These are phyloP conservation scores for Gardenia jasminoides DNA, from an alignment of 257 asterid genomes.

Conservation along the genomic window DNA sequence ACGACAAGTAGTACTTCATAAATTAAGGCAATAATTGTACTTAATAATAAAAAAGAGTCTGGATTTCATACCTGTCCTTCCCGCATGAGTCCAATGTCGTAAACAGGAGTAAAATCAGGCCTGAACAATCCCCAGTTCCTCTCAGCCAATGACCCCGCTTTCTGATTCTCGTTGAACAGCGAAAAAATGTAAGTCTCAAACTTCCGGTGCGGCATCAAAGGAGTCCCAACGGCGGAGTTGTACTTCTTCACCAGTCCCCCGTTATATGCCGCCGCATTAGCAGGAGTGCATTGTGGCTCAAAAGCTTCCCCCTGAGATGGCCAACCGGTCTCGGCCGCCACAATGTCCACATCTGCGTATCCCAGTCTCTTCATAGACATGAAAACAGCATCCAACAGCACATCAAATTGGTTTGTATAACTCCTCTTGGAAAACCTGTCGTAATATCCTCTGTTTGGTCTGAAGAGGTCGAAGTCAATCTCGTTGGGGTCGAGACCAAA, in stretches of 20 bases:
- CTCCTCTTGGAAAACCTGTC: conserved; percentile 40
- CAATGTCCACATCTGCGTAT: conserved; percentile 65
- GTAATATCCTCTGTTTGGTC: conserved; percentile 28
- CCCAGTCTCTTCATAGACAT: conserved; percentile 71
- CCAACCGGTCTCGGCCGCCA: conserved; percentile 93
- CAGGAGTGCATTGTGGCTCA: conserved; percentile 65
- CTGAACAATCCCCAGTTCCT: conserved; percentile 78
- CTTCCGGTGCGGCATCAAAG: conserved; percentile 65
- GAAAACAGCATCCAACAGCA: conserved; percentile 65
- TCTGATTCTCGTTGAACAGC: conserved; percentile 74
- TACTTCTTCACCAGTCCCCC: conserved; percentile 56
- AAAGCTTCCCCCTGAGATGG: conserved; percentile 56
- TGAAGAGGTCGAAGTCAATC: conserved; percentile 47
- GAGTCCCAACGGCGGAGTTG: conserved; percentile 62
- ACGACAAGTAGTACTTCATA: too few species aligned
- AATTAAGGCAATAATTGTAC: background rate
- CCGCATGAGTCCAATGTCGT: conserved; percentile 64
- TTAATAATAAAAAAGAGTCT: too few species aligned
- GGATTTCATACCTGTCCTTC: conserved; percentile 14
- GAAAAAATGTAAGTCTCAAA: conserved; percentile 65
- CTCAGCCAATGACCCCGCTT: conserved; percentile 63
- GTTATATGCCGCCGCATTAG: conserved; percentile 69
- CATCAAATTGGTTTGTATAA: conserved; percentile 73
- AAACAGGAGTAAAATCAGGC: conserved; percentile 69
- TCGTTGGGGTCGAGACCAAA: conserved; percentile 59